A percentile compares a stretch with the other conserved stretches of the same genome.
Evolutionary conservation across 2,329 filamentous ascomycete species (phyloP).

Genomic region (Didymella arachidicola): DNA sequence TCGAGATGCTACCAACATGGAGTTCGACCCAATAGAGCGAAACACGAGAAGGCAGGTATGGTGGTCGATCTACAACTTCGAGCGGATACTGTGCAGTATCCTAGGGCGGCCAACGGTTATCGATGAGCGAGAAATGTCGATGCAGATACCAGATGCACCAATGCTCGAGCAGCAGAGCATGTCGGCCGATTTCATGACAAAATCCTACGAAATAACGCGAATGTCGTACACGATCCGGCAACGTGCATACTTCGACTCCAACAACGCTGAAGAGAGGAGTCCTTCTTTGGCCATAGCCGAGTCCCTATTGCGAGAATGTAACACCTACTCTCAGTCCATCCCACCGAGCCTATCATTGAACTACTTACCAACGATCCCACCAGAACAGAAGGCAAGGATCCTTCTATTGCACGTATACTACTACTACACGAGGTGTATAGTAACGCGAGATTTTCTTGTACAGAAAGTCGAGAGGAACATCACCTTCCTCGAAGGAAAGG

Average conservation of each 20-base stretch:
- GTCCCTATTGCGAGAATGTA: constrained; percentile 32
- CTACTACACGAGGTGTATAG: constrained; percentile 34
- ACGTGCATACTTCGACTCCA: constrained; percentile 34
- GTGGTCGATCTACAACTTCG: constrained; percentile 40
- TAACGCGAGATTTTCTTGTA: constrained; percentile 36
- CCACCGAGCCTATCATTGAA: constrained; percentile 24
- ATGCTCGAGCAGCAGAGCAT: constrained; percentile 30
- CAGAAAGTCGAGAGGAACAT: constrained; percentile 37
- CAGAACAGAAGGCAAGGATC: constrained; percentile 25
- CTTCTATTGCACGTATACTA: constrained; percentile 36
- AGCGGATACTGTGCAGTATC: constrained; percentile 37
- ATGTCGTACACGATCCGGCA: constrained; percentile 35
- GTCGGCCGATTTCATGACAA: constrained; percentile 26
- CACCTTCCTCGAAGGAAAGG: constrained; percentile 23
- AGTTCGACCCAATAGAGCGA: constrained; percentile 47
- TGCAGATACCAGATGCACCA: constrained; percentile 30
- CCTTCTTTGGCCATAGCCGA: constrained; percentile 31
- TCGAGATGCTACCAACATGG: constrained; percentile 50
- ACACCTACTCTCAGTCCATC: constrained; percentile 26
- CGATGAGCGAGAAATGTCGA: constrained; percentile 36
- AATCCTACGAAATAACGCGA: constrained; percentile 21
- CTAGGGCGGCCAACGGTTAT: constrained; percentile 38
- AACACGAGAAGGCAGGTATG: constrained; percentile 38
- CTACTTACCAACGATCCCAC: constrained; percentile 14
- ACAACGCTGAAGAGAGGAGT: constrained; percentile 29